Percentiles rank a stretch among this genome's conserved stretches.
phyloP scores from a whole-genome alignment of 257 asterid species.

The Voacanga thouarsii region DNA sequence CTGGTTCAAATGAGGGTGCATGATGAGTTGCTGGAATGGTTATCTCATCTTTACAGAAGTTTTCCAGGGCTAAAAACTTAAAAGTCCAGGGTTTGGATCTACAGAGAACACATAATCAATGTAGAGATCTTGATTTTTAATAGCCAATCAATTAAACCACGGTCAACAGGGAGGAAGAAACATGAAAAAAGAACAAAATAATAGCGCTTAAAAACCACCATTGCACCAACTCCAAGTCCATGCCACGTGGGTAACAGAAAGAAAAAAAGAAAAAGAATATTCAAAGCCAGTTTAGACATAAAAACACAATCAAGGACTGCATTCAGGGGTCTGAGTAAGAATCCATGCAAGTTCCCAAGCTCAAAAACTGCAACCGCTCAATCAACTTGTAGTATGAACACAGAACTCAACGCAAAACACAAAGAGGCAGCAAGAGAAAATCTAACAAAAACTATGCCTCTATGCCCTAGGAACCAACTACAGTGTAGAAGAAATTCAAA shows the following conservation, averaged over 20 bases:
- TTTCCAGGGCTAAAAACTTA: neutral
- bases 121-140: neutral
- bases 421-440: neutral
- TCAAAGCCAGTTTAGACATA: neutral
- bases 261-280: neutral
- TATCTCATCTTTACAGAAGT: constrained; percentile 3
- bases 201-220: neutral
- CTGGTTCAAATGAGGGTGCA: neutral
- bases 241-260: neutral
- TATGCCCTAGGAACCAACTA: neutral
- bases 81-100: neutral
- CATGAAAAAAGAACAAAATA: no score
- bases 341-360: neutral
- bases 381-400: neutral
- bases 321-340: neutral
- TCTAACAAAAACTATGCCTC: neutral
- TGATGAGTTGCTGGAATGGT: neutral
- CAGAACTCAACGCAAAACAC: neutral
- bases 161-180: neutral
- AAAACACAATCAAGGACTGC: neutral
- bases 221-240: neutral
- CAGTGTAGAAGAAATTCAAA: neutral
- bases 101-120: neutral
- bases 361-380: neutral
- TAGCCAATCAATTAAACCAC: neutral